phyloP scores from a whole-genome alignment of 1,284 basidiomycete genomes.

The Dichomitus squalens region DNA sequence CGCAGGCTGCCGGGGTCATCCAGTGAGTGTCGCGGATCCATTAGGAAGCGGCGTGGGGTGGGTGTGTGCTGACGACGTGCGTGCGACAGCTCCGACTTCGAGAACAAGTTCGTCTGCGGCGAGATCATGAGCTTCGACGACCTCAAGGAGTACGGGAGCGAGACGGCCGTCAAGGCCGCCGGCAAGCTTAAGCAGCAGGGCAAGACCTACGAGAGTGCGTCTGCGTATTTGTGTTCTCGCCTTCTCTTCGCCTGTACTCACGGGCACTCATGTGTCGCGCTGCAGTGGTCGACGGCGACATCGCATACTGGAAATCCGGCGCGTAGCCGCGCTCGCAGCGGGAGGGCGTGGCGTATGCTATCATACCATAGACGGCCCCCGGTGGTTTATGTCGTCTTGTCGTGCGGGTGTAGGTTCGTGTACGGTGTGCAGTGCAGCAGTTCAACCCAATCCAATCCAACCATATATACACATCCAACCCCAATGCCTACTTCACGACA shows the following conservation, averaged over 20 bases:
- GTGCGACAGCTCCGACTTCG: conserved; percentile 78
- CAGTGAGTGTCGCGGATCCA: conserved; percentile 62
- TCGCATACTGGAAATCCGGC: conserved; percentile 84
- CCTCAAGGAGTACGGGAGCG: conserved; percentile 90
- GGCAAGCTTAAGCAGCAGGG: conserved; percentile 97
- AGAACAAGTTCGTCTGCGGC: conserved; percentile 99
- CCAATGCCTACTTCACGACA: too few species aligned
- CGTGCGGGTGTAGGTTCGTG: conserved; percentile 20
- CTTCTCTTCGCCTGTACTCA: neutral
- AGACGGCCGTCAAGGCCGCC: conserved; percentile 90
- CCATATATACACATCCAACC: neutral
- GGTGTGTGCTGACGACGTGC: neutral
- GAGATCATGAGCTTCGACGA: conserved; percentile 97
- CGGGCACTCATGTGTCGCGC: neutral
- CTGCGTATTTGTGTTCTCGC: neutral
- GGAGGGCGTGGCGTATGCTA: neutral
- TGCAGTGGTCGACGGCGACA: conserved; percentile 81
- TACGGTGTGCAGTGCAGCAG: conserved; percentile 23
- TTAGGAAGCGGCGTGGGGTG: neutral
- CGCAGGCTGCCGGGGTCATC: conserved; percentile 97
- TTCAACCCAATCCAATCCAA: conserved; percentile 7
- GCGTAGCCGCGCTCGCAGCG: conserved; percentile 11
- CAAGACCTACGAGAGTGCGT: conserved; percentile 91
- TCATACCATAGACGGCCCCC: conserved; percentile 4
- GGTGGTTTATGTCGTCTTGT: conserved; percentile 1